Evolutionary conservation across 2,329 filamentous ascomycete species (phyloP).

Genomic region (Colletotrichum sp.): DNA sequence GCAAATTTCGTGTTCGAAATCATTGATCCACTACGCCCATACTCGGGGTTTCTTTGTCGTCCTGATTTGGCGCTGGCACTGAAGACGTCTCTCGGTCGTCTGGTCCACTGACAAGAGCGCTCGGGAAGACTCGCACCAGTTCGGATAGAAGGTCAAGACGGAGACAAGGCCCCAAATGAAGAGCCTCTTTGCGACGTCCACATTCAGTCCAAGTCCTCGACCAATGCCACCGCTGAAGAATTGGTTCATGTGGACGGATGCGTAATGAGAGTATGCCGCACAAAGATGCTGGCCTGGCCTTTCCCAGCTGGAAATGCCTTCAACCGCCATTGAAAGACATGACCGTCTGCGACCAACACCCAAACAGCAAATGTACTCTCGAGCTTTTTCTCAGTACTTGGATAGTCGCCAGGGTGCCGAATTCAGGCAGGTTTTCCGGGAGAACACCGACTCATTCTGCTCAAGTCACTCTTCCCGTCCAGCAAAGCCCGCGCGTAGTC

Average conservation of each 20-base stretch:
- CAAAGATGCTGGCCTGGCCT: not conserved
- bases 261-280: constrained; percentile 65
- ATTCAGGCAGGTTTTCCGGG: rapidly evolving
- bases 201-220: constrained; percentile 77
- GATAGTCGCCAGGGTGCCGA: not conserved
- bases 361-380: not conserved
- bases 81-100: not conserved
- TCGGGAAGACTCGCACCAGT: not conserved
- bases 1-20: not conserved
- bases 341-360: not conserved
- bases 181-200: constrained; percentile 62
- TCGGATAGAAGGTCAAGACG: not conserved
- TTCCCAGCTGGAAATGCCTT: not conserved
- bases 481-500: not conserved
- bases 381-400: not conserved
- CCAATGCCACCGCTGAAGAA: constrained; percentile 43
- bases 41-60: not conserved
- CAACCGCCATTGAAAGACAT: not conserved
- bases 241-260: constrained; percentile 79
- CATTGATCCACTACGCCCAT: not conserved
- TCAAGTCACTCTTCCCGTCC: not conserved
- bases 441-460: not conserved
- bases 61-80: not conserved
- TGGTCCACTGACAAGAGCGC: not conserved
- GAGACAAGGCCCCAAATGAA: not conserved